Evolutionary conservation across 2,329 filamentous ascomycete species (phyloP).

Genomic region (Calonectria montana): DNA sequence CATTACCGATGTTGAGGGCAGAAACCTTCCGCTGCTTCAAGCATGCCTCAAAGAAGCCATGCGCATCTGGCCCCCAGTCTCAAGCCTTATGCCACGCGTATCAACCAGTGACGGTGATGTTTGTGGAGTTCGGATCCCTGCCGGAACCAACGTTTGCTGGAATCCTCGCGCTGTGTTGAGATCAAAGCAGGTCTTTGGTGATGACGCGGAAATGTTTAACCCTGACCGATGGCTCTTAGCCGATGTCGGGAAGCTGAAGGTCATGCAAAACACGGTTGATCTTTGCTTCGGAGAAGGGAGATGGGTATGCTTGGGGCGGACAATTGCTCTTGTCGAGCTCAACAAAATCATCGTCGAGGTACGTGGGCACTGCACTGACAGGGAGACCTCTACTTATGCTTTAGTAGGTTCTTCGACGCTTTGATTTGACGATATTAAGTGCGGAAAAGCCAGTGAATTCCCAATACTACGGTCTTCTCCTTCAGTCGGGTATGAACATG

Average conservation of each 20-base stretch:
- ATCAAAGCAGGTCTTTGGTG: background rate
- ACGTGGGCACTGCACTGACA: background rate
- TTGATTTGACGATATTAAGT: background rate
- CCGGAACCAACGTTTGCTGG: conserved; percentile 10
- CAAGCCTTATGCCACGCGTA: conserved; percentile 9
- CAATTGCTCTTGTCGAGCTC: background rate
- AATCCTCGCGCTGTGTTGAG: conserved; percentile 9
- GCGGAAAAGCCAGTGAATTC: background rate
- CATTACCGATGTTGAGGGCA: background rate
- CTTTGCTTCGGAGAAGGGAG: conserved; percentile 13
- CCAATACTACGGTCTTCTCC: background rate
- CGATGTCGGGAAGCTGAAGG: background rate
- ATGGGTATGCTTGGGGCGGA: conserved; percentile 11
- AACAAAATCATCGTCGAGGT: background rate
- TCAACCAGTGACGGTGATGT: background rate
- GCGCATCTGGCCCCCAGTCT: conserved; percentile 11
- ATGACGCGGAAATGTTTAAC: background rate
- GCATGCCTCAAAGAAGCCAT: conserved; percentile 10
- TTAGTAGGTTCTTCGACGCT: background rate
- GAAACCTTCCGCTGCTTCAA: background rate
- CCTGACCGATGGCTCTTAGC: conserved; percentile 3
- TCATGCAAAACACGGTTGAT: conserved; percentile 11
- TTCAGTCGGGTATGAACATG: background rate
- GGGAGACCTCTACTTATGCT: background rate
- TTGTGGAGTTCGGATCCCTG: conserved; percentile 2